phyloP scores from a whole-genome alignment of 140 eudicot species.

The Cichorium intybus region DNA sequence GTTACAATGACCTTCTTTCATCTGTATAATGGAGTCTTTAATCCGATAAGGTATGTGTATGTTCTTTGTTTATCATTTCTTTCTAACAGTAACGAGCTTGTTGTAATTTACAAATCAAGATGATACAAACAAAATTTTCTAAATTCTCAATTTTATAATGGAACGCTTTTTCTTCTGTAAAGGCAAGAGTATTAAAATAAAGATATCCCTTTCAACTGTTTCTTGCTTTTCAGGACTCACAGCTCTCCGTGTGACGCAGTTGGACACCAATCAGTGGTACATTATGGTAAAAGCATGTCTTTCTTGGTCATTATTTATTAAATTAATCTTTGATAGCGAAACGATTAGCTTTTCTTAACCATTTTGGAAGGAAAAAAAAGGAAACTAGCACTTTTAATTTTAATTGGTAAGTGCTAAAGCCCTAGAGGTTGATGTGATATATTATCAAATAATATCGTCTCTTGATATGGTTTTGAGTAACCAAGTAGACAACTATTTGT shows the following conservation, averaged over 20 bases:
- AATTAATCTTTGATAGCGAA: slow-evolving; percentile 27
- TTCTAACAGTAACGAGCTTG: neutral
- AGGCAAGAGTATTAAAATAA: slow-evolving; percentile 27
- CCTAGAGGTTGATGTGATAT: slow-evolving; percentile 28
- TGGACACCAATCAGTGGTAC: slow-evolving; percentile 50
- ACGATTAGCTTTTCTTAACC: slow-evolving; percentile 28
- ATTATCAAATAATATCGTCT: slow-evolving; percentile 15
- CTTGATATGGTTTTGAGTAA: slow-evolving; percentile 19
- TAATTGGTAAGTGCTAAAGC: slow-evolving; percentile 35
- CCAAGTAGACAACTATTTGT: slow-evolving; percentile 17
- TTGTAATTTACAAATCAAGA: slow-evolving; percentile 12
- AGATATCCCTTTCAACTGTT: slow-evolving; percentile 34
- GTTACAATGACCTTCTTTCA: too few relatives aligned
- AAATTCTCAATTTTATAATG: neutral
- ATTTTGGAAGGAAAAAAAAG: slow-evolving; percentile 25
- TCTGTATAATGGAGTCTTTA: too few relatives aligned
- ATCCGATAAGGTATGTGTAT: neutral
- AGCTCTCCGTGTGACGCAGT: slow-evolving; percentile 31
- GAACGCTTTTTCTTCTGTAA: slow-evolving; percentile 20
- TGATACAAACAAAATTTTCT: slow-evolving; percentile 14
- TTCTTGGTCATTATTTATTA: slow-evolving; percentile 39
- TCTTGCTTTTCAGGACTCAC: slow-evolving; percentile 28
- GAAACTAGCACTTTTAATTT: slow-evolving; percentile 14
- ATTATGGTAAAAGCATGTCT: slow-evolving; percentile 32
- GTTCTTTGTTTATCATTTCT: neutral